These are phyloP conservation scores for Allantophomopsis lycopodina DNA, from an alignment of 2,329 filamentous ascomycete species.

Conservation along the genomic window DNA sequence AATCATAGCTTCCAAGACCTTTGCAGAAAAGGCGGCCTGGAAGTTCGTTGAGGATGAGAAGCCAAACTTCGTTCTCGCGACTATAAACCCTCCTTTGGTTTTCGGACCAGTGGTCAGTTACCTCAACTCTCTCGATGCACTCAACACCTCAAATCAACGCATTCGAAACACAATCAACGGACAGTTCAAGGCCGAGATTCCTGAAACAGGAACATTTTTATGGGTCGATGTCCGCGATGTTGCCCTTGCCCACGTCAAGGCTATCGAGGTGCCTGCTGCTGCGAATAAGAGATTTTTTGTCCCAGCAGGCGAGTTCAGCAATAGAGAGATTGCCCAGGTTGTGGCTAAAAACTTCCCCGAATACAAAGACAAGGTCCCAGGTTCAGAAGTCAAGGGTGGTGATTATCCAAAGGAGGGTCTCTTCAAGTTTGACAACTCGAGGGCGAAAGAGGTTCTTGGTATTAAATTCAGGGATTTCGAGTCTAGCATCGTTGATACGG, in stretches of 20 bases:
- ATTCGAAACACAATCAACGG: constrained; percentile 51
- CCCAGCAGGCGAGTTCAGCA: constrained; percentile 44
- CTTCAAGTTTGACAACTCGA: constrained; percentile 40
- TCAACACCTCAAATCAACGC: constrained; percentile 64
- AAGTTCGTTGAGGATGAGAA: constrained; percentile 38
- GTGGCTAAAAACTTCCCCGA: constrained; percentile 41
- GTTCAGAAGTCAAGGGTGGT: constrained; percentile 21
- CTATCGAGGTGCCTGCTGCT: constrained; percentile 39
- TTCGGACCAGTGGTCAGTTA: constrained; percentile 52
- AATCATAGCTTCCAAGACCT: constrained; percentile 32
- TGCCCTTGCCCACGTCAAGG: constrained; percentile 47
- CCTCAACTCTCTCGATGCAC: constrained; percentile 42
- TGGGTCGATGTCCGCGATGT: constrained; percentile 51
- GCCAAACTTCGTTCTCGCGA: constrained; percentile 44
- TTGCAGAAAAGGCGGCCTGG: constrained; percentile 57
- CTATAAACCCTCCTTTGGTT: constrained; percentile 48
- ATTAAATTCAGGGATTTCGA: constrained; percentile 44
- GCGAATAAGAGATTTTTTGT: constrained; percentile 51
- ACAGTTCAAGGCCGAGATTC: constrained; percentile 39
- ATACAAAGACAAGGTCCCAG: constrained; percentile 32
- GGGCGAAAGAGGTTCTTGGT: constrained; percentile 40
- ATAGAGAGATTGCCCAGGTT: constrained; percentile 41
- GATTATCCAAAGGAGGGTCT: constrained; percentile 24
- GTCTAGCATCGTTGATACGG: constrained; percentile 44
- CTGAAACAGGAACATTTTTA: constrained; percentile 41